Evolutionary conservation across 2,329 filamentous ascomycete genomes (phyloP).

Genomic region (Apiospora aurea): DNA sequence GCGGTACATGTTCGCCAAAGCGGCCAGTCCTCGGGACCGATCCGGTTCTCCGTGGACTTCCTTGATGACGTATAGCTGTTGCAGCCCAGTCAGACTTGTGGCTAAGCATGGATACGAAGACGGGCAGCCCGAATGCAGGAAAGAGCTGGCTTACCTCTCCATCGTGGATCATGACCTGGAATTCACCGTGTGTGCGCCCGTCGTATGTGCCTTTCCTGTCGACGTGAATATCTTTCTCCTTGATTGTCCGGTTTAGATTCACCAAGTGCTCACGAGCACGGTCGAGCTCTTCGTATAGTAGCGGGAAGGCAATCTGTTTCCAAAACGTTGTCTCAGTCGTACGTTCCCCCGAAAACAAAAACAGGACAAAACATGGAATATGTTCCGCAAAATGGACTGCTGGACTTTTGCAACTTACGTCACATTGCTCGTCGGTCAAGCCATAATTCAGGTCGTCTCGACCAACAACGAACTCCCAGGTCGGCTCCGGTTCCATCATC

Average conservation of each 20-base stretch:
- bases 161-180: conserved; percentile 34
- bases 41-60: conserved; percentile 35
- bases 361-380: background rate
- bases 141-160: conserved; percentile 28
- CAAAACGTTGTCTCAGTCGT: background rate
- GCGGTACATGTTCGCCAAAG: conserved; percentile 34
- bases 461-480: conserved; percentile 32
- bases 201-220: conserved; percentile 30
- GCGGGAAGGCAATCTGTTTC: conserved; percentile 33
- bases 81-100: background rate
- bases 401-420: conserved; percentile 29
- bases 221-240: conserved; percentile 30
- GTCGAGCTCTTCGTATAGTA: conserved; percentile 35
- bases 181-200: conserved; percentile 33
- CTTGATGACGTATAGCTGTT: conserved; percentile 30
- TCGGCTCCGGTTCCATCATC: background rate
- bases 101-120: background rate
- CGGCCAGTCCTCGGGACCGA: conserved; percentile 35
- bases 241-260: conserved; percentile 29
- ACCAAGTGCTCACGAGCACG: conserved; percentile 34
- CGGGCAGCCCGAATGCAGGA: background rate
- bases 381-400: background rate
- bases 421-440: conserved; percentile 33
- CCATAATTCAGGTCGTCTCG: conserved; percentile 34
- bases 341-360: background rate